Evolutionary conservation across 345 rosid species (phyloP).

Genomic region (sweet orange (Citrus sinensis)): DVS_A1.0 CM039164.1:14372501-14373000

Average conservation of each 20-base stretch:
- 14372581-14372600: background rate
- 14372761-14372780: background rate
- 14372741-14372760: background rate
- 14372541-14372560: background rate
- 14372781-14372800: background rate
- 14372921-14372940: no score
- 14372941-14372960: no score
- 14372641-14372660: background rate
- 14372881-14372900: background rate
- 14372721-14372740: background rate
- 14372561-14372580: background rate
- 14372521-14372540: background rate
- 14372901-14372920: no score
- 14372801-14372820: no score
- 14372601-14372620: background rate
- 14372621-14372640: background rate
- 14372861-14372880: background rate
- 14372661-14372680: background rate
- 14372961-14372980: no score
- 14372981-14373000: no score
- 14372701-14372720: background rate
- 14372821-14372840: no score
- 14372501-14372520: background rate
- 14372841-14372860: background rate
- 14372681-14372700: background rate